phyloP scores from a whole-genome alignment of 371 early-diverging fungal species.

The Mortierella sp. region DNA sequence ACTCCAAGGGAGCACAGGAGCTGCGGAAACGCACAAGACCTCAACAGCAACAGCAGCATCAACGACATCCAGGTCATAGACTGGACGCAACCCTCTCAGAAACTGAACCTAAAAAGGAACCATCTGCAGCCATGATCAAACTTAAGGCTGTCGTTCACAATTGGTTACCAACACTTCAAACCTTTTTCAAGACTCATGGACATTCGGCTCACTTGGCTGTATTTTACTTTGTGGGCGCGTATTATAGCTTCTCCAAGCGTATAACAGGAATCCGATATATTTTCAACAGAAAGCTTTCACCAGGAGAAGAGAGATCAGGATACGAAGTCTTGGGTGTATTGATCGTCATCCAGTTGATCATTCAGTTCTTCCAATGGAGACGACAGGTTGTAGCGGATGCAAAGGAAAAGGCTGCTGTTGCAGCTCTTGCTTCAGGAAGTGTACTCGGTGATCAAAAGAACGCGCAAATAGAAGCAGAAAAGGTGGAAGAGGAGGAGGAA shows the following conservation, averaged over 20 bases:
- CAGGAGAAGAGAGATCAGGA: conserved; percentile 79
- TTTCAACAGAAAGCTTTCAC: conserved; percentile 79
- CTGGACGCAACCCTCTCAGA: conserved; percentile 48
- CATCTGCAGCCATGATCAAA: conserved; percentile 31
- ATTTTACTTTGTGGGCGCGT: conserved; percentile 87
- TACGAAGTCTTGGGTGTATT: conserved; percentile 90
- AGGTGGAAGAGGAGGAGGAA: conserved; percentile 32
- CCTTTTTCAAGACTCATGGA: conserved; percentile 58
- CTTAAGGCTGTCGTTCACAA: conserved; percentile 29
- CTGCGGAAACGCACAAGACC: conserved; percentile 60
- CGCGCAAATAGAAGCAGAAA: not conserved
- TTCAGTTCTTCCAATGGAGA: conserved; percentile 62
- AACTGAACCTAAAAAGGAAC: conserved; percentile 29
- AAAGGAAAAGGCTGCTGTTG: conserved; percentile 34
- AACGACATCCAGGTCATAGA: conserved; percentile 29
- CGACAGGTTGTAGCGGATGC: conserved; percentile 51
- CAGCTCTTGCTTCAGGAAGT: conserved; percentile 20
- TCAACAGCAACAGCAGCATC: conserved; percentile 22
- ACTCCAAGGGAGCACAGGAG: conserved; percentile 63
- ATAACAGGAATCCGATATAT: conserved; percentile 83
- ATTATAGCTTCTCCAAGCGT: conserved; percentile 84
- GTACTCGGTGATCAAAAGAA: conserved; percentile 13
- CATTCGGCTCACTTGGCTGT: conserved; percentile 79
- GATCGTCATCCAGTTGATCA: conserved; percentile 76
- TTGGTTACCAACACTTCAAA: conserved; percentile 47